Evolutionary conservation across 805 yeast genomes (phyloP).

Genomic region (Suhomyces kilbournensis): DNA sequence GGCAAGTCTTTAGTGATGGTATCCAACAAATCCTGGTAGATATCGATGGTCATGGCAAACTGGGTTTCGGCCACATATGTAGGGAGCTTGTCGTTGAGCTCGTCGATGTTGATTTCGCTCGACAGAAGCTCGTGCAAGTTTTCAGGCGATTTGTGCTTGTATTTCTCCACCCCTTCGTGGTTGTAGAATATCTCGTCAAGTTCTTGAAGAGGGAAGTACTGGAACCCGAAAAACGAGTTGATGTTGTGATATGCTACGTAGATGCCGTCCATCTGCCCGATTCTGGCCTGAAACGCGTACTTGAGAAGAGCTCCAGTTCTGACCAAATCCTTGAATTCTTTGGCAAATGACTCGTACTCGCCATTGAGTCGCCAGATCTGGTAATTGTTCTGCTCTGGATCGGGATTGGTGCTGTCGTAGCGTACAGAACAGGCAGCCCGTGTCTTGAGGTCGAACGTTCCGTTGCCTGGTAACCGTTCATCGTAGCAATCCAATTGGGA

Average conservation of each 20-base stretch:
- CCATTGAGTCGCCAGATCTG: constrained; percentile 64
- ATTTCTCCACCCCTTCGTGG: constrained; percentile 12
- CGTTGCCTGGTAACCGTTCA: constrained; percentile 77
- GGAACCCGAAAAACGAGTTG: constrained; percentile 79
- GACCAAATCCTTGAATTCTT: constrained; percentile 74
- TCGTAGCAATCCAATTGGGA: constrained; percentile 90
- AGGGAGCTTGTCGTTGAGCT: constrained; percentile 32
- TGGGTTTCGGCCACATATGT: constrained; percentile 62
- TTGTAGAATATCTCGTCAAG: constrained; percentile 52
- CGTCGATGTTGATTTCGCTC: constrained; percentile 2
- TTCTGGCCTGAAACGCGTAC: constrained; percentile 86
- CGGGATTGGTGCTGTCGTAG: constrained; percentile 65
- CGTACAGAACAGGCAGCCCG: constrained; percentile 87
- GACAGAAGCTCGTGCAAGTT: not conserved
- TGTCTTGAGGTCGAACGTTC: constrained; percentile 88
- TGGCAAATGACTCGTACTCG: constrained; percentile 70
- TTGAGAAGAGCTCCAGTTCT: constrained; percentile 72
- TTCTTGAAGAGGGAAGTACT: constrained; percentile 72
- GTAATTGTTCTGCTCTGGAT: constrained; percentile 58
- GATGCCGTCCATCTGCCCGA: constrained; percentile 96
- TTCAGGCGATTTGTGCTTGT: constrained; percentile 7
- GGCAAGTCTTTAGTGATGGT: constrained; percentile 25
- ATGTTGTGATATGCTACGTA: constrained; percentile 89
- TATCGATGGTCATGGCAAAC: constrained; percentile 43
- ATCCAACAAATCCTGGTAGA: constrained; percentile 29